Conservation (phyloP, 495 filamentous ascomycete species). For the Talaromyces ruber region DNA sequence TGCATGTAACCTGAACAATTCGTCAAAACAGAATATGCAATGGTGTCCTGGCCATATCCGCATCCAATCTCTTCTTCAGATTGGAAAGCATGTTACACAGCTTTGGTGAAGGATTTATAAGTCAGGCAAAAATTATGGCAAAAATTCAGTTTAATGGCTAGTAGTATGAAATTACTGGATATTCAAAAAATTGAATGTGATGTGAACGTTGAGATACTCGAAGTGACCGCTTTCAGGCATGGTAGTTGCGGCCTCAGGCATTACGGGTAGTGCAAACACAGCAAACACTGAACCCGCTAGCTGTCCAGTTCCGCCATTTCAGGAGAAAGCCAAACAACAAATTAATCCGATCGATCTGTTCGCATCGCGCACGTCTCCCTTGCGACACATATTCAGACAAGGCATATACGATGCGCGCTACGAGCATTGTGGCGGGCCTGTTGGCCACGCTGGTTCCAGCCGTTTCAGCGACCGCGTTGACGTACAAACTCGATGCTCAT, state of each 20-base stretch:
- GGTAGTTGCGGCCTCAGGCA: background rate
- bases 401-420: slow-evolving; percentile 25
- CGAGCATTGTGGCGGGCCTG: slow-evolving; percentile 40
- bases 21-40: too few species aligned
- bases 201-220: too few species aligned
- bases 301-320: slow-evolving; percentile 6
- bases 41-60: too few species aligned
- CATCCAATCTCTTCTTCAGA: too few species aligned
- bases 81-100: too few species aligned
- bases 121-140: too few species aligned
- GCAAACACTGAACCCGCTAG: slow-evolving; percentile 6
- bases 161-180: too few species aligned
- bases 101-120: too few species aligned
- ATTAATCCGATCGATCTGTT: background rate
- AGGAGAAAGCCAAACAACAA: slow-evolving; percentile 7
- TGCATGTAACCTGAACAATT: too few species aligned
- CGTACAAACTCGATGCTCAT: slow-evolving; percentile 83
- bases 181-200: too few species aligned
- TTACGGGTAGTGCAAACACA: slow-evolving; percentile 2
- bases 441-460: slow-evolving; percentile 56
- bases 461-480: slow-evolving; percentile 75
- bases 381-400: background rate
- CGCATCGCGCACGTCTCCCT: background rate
- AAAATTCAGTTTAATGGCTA: too few species aligned
- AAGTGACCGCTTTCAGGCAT: background rate